phyloP scores from a whole-genome alignment of 768 basidiomycete species.

The Leccinum rimulosum region DNA sequence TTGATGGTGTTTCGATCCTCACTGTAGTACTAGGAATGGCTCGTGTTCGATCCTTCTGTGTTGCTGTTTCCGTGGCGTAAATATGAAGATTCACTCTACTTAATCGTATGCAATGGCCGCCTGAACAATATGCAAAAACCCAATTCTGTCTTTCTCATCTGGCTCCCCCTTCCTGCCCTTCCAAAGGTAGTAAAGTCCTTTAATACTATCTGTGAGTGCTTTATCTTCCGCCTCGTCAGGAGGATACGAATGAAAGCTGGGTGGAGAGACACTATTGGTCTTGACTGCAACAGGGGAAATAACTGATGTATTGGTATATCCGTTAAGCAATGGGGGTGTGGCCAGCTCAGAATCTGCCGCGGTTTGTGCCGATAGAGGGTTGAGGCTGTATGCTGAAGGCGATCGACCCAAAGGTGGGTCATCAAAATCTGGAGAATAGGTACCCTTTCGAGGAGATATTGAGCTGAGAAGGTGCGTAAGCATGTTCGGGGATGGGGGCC shows the following conservation, averaged over 20 bases:
- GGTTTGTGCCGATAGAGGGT: conserved; percentile 16
- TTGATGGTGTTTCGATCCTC: neutral
- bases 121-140: conserved; percentile 36
- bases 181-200: conserved; percentile 61
- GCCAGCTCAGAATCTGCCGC: conserved; percentile 22
- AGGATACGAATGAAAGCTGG: neutral
- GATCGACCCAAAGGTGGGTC: conserved; percentile 8
- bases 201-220: conserved; percentile 51
- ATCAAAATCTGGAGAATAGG: conserved; percentile 6
- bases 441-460: conserved; percentile 26
- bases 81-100: conserved; percentile 1
- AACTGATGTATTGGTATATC: conserved; percentile 9
- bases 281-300: conserved; percentile 16
- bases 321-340: conserved; percentile 21
- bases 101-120: conserved; percentile 26
- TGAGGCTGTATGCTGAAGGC: conserved; percentile 5
- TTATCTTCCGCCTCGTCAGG: conserved; percentile 30
- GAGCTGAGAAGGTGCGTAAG: conserved; percentile 27
- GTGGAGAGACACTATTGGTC: conserved; percentile 11
- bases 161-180: conserved; percentile 32
- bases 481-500: conserved; percentile 27
- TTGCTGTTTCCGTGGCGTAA: neutral
- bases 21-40: neutral
- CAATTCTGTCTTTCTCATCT: conserved; percentile 22
- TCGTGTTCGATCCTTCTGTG: neutral